Conservation (phyloP, 441 rosid species). For the Erodium texanum region DNA sequence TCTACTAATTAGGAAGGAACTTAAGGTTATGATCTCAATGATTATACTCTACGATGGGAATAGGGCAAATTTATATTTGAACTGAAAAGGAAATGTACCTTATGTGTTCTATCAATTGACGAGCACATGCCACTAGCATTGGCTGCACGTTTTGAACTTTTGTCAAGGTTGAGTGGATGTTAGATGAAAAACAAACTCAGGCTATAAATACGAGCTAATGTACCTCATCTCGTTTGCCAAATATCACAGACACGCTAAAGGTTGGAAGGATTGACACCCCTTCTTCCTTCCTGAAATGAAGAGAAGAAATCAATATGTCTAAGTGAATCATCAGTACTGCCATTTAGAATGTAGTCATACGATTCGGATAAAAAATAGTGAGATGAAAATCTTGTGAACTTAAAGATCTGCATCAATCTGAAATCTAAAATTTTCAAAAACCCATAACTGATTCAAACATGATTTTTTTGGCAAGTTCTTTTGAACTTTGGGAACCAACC, state of each 20-base stretch:
- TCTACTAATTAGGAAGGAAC: too few relatives aligned
- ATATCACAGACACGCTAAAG: slow-evolving; percentile 64
- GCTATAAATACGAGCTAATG: slow-evolving; percentile 4
- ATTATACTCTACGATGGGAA: not conserved
- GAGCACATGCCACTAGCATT: slow-evolving; percentile 66
- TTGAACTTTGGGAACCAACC: not conserved
- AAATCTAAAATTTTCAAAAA: not conserved
- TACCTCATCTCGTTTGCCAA: slow-evolving; percentile 89
- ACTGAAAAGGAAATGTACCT: slow-evolving; percentile 33
- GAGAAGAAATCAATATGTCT: slow-evolving; percentile 5
- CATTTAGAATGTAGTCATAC: not conserved
- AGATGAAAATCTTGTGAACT: not conserved
- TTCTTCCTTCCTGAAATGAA: slow-evolving; percentile 62
- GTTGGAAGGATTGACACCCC: slow-evolving; percentile 65
- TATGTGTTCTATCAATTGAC: slow-evolving; percentile 70
- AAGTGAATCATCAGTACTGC: not conserved
- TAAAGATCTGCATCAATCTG: not conserved
- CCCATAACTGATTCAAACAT: not conserved
- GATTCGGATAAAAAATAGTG: not conserved
- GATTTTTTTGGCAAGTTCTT: not conserved
- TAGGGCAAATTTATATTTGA: not conserved
- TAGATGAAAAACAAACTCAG: slow-evolving; percentile 3
- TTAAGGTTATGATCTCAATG: not conserved
- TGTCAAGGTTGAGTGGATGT: slow-evolving; percentile 14
- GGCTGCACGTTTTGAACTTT: slow-evolving; percentile 39